Base-by-base conservation (phyloP, 306 rosid species). In the Calophaca sinica region DNA sequence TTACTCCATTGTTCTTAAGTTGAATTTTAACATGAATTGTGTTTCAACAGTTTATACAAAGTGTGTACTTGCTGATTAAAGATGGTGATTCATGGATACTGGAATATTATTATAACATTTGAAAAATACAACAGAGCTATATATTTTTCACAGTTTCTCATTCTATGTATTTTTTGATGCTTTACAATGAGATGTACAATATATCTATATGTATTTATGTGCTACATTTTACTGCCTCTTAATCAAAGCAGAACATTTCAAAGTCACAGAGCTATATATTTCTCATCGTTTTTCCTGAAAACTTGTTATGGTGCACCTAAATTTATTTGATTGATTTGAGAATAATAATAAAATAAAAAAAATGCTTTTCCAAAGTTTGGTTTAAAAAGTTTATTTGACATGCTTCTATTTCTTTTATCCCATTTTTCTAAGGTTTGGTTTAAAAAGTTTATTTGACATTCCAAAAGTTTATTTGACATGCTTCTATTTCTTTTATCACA, bases 61-160 rank as follows among this genome's bases (percentile, higher is more conserved):
- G 57, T 83, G 90, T 84, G 90, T 83, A 90, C 82, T 79, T 70
- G 93, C 89, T 70, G 84, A 74, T 73, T 4, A 42, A 79, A 85
- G 83, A 73, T 88, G 72, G 73, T 79, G 78, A 84, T 87, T 85
- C 86, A 82, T 85, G 79, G 88, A 83, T 77, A 65, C 80, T 87
- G 84, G 62, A 77, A 73, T 84, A 82, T 79, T 78, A 81, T 88
- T 76, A 80, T 79, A 83, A 80, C 81, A 81, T 79, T 76, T 80
- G 79, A 82, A 83, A 2, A 81, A 82, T 79, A 79, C 52, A 78
- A 61, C 33, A 79, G 38, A 63, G 55, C 78, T 46, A 74, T 51
- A 73, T 52, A 44, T 68, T n/a, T 39, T 15, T 54, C 3, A 13
- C 38, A 20, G 26, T 20, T 20, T 20, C 26, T 20, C 26, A 3